Evolutionary conservation across 2,329 filamentous ascomycete species (phyloP).

Genomic region (Atkinsonella hypoxylon): DNA sequence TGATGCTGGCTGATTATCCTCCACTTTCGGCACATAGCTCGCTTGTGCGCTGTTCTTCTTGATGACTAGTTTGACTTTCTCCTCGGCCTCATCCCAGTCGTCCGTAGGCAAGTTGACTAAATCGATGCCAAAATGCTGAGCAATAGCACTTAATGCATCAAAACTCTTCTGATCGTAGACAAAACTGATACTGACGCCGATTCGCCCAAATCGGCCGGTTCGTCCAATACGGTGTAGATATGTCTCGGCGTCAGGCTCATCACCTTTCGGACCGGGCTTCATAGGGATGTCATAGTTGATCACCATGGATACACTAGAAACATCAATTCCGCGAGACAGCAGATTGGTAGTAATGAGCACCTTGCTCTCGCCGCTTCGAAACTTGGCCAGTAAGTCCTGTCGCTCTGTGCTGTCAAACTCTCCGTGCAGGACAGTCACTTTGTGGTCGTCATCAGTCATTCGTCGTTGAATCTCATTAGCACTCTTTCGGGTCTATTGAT

Average conservation of each 20-base stretch:
- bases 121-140: constrained; percentile 66
- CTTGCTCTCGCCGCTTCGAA: constrained; percentile 78
- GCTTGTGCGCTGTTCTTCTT: constrained; percentile 54
- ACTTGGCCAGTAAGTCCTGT: constrained; percentile 74
- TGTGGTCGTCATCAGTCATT: constrained; percentile 83
- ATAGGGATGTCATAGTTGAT: constrained; percentile 91
- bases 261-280: constrained; percentile 43
- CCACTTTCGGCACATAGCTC: constrained; percentile 36
- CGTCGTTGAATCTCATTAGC: constrained; percentile 74
- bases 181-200: constrained; percentile 91
- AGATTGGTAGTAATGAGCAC: constrained; percentile 98
- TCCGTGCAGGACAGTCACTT: constrained; percentile 80
- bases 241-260: constrained; percentile 87
- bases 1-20: constrained; percentile 19
- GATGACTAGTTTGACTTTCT: constrained; percentile 68
- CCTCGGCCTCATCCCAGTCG: constrained; percentile 87
- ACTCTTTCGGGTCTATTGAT: constrained; percentile 62
- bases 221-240: constrained; percentile 97
- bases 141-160: constrained; percentile 67
- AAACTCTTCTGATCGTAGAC: constrained; percentile 79
- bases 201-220: constrained; percentile 90
- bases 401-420: constrained; percentile 74
- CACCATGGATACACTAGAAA: constrained; percentile 87
- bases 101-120: constrained; percentile 70
- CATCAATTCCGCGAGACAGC: constrained; percentile 86